phyloP scores from a whole-genome alignment of 2,329 filamentous ascomycete species.

The Simplicillium aogashimaense region DNA sequence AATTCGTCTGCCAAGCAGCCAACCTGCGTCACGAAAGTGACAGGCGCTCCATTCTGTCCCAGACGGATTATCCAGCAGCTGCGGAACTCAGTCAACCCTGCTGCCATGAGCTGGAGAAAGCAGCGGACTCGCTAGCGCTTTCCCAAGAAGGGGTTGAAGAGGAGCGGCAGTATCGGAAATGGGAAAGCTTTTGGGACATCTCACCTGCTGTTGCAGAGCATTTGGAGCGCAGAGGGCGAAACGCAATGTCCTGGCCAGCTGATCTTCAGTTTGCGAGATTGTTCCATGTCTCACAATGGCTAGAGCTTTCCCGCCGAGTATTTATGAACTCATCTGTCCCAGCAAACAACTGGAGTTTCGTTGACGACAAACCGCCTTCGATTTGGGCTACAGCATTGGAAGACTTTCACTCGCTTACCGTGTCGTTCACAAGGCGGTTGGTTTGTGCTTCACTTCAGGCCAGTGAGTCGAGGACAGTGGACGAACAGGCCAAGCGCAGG shows the following conservation, averaged over 20 bases:
- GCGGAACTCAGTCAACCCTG: conserved; percentile 60
- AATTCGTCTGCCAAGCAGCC: conserved; percentile 44
- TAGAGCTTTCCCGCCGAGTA: conserved; percentile 51
- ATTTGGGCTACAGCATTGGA: conserved; percentile 67
- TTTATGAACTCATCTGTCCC: conserved; percentile 65
- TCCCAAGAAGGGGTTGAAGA: conserved; percentile 57
- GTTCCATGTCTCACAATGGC: conserved; percentile 50
- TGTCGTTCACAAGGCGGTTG: conserved; percentile 60
- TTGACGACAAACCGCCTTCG: conserved; percentile 54
- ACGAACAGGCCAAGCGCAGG: too few species aligned
- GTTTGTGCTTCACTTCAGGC: conserved; percentile 50
- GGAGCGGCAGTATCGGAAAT: conserved; percentile 45
- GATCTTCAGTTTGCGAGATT: conserved; percentile 41
- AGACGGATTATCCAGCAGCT: conserved; percentile 59
- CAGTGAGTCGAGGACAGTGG: too few species aligned
- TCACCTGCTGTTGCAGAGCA: conserved; percentile 25
- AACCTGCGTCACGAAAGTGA: conserved; percentile 27
- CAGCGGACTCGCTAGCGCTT: conserved; percentile 55
- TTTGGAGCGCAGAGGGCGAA: conserved; percentile 11
- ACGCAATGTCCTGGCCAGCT: conserved; percentile 9
- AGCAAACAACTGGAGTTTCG: conserved; percentile 57
- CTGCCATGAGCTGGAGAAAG: conserved; percentile 53
- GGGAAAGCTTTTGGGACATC: conserved; percentile 60
- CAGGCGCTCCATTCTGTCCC: conserved; percentile 22
- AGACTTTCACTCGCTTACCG: conserved; percentile 60